Percentiles rank a stretch among this genome's conserved stretches.
phyloP scores from a whole-genome alignment of 768 basidiomycete species.

The Epithele typhae region DNA sequence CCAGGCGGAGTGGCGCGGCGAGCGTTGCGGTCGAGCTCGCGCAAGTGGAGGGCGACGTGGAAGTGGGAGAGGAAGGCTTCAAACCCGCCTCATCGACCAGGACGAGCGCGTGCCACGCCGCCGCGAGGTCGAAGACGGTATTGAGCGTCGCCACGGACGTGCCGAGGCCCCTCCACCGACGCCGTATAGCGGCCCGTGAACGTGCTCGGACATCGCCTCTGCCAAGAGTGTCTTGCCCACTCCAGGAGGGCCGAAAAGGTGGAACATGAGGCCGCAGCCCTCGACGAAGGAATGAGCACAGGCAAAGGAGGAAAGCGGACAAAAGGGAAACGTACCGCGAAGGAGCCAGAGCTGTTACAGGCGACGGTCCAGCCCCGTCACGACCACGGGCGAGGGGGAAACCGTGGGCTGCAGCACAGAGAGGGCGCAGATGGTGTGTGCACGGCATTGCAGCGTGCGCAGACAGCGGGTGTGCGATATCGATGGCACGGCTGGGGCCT shows the following conservation, averaged over 20 bases:
- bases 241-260: slow-evolving; percentile 26
- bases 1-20: slow-evolving; percentile 32
- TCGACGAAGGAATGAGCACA: too few species aligned
- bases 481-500: too few species aligned
- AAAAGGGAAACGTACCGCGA: too few species aligned
- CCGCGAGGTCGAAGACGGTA: slow-evolving; percentile 28
- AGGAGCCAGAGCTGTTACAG: too few species aligned
- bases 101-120: slow-evolving; percentile 30
- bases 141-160: slow-evolving; percentile 24
- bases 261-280: slow-evolving; percentile 30
- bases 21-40: slow-evolving; percentile 21
- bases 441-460: too few species aligned
- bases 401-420: too few species aligned
- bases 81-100: slow-evolving; percentile 22
- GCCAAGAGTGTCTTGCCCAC: slow-evolving; percentile 27
- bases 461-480: too few species aligned
- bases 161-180: slow-evolving; percentile 12
- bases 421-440: too few species aligned
- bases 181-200: slow-evolving; percentile 15
- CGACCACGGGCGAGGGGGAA: too few species aligned
- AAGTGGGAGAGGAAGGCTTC: slow-evolving; percentile 67
- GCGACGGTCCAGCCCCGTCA: too few species aligned
- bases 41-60: slow-evolving; percentile 42
- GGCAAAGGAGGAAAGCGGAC: too few species aligned
- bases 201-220: slow-evolving; percentile 22